Base-by-base conservation (phyloP, 805 yeast genomes). In the Jamesozyma piceae region DNA sequence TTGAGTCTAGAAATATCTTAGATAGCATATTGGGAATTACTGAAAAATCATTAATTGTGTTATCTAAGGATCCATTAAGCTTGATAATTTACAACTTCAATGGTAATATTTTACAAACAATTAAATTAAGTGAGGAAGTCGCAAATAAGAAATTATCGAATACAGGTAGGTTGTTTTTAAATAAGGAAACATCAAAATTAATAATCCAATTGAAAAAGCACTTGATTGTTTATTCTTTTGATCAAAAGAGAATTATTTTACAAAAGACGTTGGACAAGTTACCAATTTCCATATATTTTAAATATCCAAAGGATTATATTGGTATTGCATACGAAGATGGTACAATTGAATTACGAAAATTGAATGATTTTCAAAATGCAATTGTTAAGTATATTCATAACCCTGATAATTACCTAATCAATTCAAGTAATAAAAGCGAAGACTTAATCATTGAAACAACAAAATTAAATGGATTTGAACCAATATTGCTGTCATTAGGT, bases 1-100 rank as follows among this genome's bases (percentile, higher is more conserved):
- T 52, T n/a, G 37, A 42, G 19, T 39, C 39, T 4, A 41, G 42
- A 10, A 35, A 38, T 31, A 20, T 22, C 43, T 41, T 50, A 28
- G 51, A 49, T 37, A 52, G 53, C 11, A 47, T 53, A 20, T 45
- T 60, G 11, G 65, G 65, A 3, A 53, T 61, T 41, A 61, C 65
- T 2, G 64, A 61, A 34, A 61, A 57, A 44, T 58, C 64, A 10
- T 46, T 61, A 15, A 54, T 61, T 15, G 51, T 53, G 3, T 41
- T 59, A 17, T 43, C 49, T 22, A 38, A 37, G 8, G 44, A 51
- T 24, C 57, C 62, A 21, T 48, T 45, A 30, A 48, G 50, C 33
- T 38, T 58, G 20, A 47, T 46, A 1, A 57, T 62, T 19, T 57
- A 59, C 43, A 52, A 50, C 35, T 62, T 60, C 41, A 47, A 52